Evolutionary conservation across 495 filamentous ascomycete genomes (phyloP).

Genomic region (Aspergillus coremiiformis): DNA sequence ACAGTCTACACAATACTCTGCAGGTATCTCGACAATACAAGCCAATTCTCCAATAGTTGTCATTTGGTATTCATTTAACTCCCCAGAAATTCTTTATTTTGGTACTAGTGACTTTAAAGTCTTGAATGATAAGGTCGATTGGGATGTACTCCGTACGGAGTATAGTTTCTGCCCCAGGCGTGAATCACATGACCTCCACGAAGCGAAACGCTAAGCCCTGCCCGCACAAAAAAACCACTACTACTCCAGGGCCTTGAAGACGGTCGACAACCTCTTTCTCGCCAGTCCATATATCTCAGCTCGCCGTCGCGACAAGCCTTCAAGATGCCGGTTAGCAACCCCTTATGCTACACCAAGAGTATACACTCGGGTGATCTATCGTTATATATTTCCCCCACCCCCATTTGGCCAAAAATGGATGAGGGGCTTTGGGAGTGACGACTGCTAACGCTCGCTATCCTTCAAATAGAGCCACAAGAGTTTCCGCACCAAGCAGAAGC

Average conservation of each 20-base stretch:
- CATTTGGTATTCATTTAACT: not conserved
- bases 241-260: conserved; percentile 20
- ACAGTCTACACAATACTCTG: no score
- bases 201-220: conserved; percentile 44
- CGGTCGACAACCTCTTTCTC: conserved; percentile 35
- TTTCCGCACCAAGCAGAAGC: conserved; percentile 99
- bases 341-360: not conserved
- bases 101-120: no score
- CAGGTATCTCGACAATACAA: no score
- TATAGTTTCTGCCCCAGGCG: conserved; percentile 19
- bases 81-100: no score
- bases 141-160: not conserved
- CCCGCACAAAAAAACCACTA: conserved; percentile 41
- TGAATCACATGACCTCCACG: conserved; percentile 35
- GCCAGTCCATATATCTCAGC: conserved; percentile 37
- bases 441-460: conserved; percentile 17
- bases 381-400: not conserved
- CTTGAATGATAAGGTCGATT: no score
- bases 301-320: conserved; percentile 49
- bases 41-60: no score
- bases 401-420: conserved; percentile 1
- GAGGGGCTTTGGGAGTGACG: not conserved
- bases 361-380: not conserved
- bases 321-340: conserved; percentile 75
- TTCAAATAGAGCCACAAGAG: conserved; percentile 84